A percentile compares a stretch with the other conserved stretches of the same genome.
Evolutionary conservation across 768 basidiomycete species (phyloP).

Genomic region (Wakefieldia striispora): DNA sequence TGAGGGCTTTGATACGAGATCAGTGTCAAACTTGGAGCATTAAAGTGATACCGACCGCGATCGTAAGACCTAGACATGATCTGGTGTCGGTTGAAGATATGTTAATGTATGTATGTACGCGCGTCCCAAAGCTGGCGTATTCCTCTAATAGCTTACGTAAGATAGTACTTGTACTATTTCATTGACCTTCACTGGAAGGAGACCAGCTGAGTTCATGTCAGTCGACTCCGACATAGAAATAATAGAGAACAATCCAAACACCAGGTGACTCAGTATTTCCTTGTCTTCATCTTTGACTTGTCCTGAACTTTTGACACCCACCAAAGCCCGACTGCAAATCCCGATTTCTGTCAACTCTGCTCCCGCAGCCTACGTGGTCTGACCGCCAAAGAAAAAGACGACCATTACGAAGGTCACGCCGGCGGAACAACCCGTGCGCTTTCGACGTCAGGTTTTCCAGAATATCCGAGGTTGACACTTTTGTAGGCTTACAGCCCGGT

Average conservation of each 20-base stretch:
- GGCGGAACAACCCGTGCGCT: slow-evolving; percentile 15
- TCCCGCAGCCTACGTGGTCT: slow-evolving; percentile 37
- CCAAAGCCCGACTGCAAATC: slow-evolving; percentile 12
- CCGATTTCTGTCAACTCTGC: slow-evolving; percentile 54
- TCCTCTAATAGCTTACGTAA: slow-evolving; percentile 25
- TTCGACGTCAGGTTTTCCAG: neutral
- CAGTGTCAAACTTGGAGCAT: neutral
- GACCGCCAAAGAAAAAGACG: slow-evolving; percentile 38
- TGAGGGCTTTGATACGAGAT: slow-evolving; percentile 64
- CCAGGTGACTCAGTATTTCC: slow-evolving; percentile 14
- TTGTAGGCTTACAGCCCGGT: slow-evolving; percentile 10
- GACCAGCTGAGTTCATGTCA: slow-evolving; percentile 14
- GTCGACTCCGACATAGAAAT: slow-evolving; percentile 27
- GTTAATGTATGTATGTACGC: slow-evolving; percentile 38
- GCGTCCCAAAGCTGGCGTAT: slow-evolving; percentile 41
- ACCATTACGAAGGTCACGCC: slow-evolving; percentile 56
- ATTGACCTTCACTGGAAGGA: slow-evolving; percentile 11
- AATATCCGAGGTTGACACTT: neutral
- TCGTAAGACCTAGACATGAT: slow-evolving; percentile 93
- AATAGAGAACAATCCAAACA: slow-evolving; percentile 5
- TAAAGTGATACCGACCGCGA: slow-evolving; percentile 67
- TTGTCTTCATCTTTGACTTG: neutral
- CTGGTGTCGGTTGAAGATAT: slow-evolving; percentile 7
- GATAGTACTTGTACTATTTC: neutral
- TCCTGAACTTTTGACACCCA: neutral